These are phyloP conservation scores for Beta lomatogona DNA, from an alignment of 179 eudicot species.

Conservation along the genomic window DNA sequence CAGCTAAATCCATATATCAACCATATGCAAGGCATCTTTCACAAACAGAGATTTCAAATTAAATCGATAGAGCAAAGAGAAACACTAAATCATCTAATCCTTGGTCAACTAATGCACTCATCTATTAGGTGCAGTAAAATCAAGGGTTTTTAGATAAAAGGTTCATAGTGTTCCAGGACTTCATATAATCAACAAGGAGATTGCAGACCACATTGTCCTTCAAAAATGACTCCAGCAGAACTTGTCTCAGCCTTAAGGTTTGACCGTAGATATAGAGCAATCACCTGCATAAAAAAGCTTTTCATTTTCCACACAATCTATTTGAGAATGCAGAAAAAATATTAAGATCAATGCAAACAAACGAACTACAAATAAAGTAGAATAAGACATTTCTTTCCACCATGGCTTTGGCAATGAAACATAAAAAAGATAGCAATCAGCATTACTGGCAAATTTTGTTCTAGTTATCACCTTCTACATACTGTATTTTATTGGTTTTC, in stretches of 20 bases:
- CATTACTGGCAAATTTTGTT: background rate
- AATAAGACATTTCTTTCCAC: background rate
- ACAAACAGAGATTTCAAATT: conserved; percentile 3
- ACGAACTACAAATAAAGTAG: background rate
- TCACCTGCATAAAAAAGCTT: conserved; percentile 61
- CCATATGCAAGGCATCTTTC: background rate
- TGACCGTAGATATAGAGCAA: conserved; percentile 77
- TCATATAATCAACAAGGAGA: conserved; percentile 22
- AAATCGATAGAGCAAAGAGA: conserved; percentile 1
- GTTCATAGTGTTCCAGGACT: background rate
- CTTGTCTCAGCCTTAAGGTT: conserved; percentile 44
- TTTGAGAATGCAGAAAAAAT: conserved; percentile 5
- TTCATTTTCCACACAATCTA: conserved; percentile 21
- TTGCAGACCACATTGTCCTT: conserved; percentile 52
- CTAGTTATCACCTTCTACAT: background rate
- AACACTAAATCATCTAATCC: background rate
- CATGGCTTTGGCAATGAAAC: background rate
- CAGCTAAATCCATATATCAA: background rate
- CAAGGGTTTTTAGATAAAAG: background rate
- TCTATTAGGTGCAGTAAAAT: background rate
- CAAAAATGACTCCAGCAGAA: conserved; percentile 40
- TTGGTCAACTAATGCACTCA: background rate
- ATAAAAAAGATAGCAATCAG: background rate
- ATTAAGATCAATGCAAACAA: conserved; percentile 5
- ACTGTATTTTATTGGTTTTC: background rate